Evolutionary conservation across 192 early-diverging fungal species (phyloP), one percentile per base, ranked within the genome.

Genomic region (Diversispora epigaea): DNA sequence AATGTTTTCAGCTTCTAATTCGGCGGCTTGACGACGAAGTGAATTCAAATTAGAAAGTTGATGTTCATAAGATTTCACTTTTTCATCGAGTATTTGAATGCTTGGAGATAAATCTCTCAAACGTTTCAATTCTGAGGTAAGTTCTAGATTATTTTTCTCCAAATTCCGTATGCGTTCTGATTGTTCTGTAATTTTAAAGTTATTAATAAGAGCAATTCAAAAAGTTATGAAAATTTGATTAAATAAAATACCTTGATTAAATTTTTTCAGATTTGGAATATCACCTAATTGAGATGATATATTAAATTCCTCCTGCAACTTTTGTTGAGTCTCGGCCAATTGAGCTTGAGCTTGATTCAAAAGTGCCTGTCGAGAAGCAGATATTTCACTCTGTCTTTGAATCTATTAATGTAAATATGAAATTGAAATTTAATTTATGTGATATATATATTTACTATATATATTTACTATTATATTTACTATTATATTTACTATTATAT

Each of bases 1-100:
- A 7, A 60, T 19, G 15, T 73, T 73, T 47, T 73, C 72, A 15
- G 45, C 43, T 73, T 73, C 54, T 22, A 73, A 62, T 46, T 60
- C 46, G 0, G 72, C 72, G 45, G 39, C n/a, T 40, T 46, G 9
- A 21, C 55, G 41, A 49, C 43, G 40, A 15, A 60, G 47, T 17
- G 15, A 40, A 46, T 25, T 62, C 72, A 73, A 39, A 6, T 50
- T 11, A 39, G 22, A 54, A 49, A 69, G 50, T 69, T 69, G 47
- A 54, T 12, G 12, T 69, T 54, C 47, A 0, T 25, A 25, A 12
- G 21, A 50, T 39, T 69, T 47, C 15, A 49, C 3, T 2, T 54
- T 54, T 50, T 69, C 22, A 14, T 69, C 21, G 21, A 69, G 47
- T 25, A 69, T 54, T 19, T 69, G 68, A 54, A 69, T 49, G 19